Evolutionary conservation across 345 rosid species (phyloP), one percentile per base, ranked within the genome.

Genomic region (Theobroma cacao): DNA sequence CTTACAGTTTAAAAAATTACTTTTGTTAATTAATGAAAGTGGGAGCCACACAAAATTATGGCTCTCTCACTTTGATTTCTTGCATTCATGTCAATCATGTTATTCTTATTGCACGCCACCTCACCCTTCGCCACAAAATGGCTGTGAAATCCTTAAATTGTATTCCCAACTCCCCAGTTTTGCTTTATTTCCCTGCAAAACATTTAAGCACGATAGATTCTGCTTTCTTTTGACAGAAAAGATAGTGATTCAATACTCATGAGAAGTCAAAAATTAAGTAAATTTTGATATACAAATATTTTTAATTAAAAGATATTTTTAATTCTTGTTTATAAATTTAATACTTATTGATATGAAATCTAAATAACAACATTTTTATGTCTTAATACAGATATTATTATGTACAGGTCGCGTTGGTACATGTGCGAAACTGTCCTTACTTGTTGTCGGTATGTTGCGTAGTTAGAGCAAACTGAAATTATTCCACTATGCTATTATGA

Each of bases 31-130:
- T 41, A 67, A 68, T n/a, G 33, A 43, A 20, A 9, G 56, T 68
- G 55, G 67, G 77, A 74, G 15, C 67, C 77, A 59, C 77, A n/a
- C 11, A 26, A 40, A 18, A 59, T 38, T 18, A 73, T 73, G 41
- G 74, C 15, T 45, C 10, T 43, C 5, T 43, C n/a, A 2, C 33
- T 68, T 68, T 68, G 53, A 43, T 24, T 68, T 68, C 33, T 47
- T 45, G 28, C 75, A 9, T 50, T 72, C 75, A 72, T 20, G 12
- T 20, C 45, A 52, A 72, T 72, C 75, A 33, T 52, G 62, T 52
- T 72, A 50, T 71, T 33, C 22, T 71, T 20, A 20, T 72, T 52
- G 43, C 74, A 53, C 31, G 45, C 45, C 75, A 52, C 62, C 75
- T 2, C 74, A 43, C 75, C 28, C n/a, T 41, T 28, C 9, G 15